These are phyloP conservation scores for Prunus padus DNA, from an alignment of 306 rosid species.

Conservation along the genomic window DNA sequence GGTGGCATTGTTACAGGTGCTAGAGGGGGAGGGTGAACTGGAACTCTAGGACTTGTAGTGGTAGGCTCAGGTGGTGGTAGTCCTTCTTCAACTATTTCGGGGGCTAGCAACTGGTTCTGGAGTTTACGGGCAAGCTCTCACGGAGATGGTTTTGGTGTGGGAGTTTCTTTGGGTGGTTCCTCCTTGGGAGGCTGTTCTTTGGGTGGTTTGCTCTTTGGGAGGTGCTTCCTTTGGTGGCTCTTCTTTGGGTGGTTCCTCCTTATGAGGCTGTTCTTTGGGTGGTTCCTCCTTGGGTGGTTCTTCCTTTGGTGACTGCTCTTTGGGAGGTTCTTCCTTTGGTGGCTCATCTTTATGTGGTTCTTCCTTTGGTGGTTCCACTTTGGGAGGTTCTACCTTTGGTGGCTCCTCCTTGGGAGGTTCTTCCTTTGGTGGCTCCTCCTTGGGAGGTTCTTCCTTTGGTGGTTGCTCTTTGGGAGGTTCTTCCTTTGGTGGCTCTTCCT, in stretches of 20 bases:
- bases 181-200: neutral
- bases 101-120: neutral
- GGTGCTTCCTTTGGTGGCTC: neutral
- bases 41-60: too few species aligned
- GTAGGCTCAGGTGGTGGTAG: too few species aligned
- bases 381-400: too few species aligned
- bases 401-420: too few species aligned
- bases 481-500: too few species aligned
- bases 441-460: too few species aligned
- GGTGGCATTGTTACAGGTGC: neutral
- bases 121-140: too few species aligned
- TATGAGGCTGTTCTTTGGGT: neutral
- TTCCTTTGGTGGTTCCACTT: too few species aligned
- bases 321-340: too few species aligned
- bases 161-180: neutral
- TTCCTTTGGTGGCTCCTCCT: too few species aligned
- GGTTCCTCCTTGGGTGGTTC: neutral
- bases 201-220: neutral
- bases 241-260: conserved; percentile 1
- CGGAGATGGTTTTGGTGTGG: neutral
- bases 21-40: neutral
- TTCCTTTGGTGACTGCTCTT: neutral
- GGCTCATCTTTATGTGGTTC: too few species aligned
- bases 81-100: neutral
- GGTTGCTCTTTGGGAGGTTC: too few species aligned